Evolutionary conservation across 2,329 filamentous ascomycete genomes (phyloP).

Genomic region (Podosphaera xanthii): DNA sequence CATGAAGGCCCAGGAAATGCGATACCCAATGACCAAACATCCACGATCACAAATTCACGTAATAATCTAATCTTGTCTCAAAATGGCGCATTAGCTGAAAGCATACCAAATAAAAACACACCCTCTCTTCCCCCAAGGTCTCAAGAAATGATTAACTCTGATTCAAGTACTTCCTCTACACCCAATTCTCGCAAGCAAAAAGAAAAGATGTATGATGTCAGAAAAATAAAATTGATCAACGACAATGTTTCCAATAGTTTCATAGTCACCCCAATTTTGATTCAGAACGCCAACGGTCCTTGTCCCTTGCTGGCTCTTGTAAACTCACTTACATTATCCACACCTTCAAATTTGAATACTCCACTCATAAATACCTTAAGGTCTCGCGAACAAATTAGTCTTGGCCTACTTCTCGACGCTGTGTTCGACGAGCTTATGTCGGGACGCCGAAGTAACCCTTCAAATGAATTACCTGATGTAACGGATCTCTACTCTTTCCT

Average conservation of each 20-base stretch:
- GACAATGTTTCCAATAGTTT: constrained; percentile 32
- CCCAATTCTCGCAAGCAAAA: constrained; percentile 8
- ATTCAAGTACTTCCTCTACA: neutral
- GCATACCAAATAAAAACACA: no score
- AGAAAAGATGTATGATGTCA: constrained; percentile 72
- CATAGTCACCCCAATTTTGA: constrained; percentile 62
- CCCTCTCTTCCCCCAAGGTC: no score
- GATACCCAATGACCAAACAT: no score
- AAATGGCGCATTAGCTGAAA: no score
- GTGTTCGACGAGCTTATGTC: constrained; percentile 89
- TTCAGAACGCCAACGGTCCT: constrained; percentile 85
- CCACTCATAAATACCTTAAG: constrained; percentile 56
- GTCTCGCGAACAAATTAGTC: constrained; percentile 66
- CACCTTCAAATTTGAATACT: constrained; percentile 40
- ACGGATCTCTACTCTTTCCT: constrained; percentile 73
- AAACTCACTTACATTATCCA: constrained; percentile 73
- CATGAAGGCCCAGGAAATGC: no score
- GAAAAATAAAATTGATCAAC: constrained; percentile 74
- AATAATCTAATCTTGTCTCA: no score
- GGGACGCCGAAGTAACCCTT: constrained; percentile 36
- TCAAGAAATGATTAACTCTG: no score
- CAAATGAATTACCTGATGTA: constrained; percentile 55
- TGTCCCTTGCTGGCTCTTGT: constrained; percentile 84
- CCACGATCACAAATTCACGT: no score
- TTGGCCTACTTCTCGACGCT: constrained; percentile 66